Evolutionary conservation across 106 monocot species (phyloP).

Genomic region (Posidonia australis): DNA sequence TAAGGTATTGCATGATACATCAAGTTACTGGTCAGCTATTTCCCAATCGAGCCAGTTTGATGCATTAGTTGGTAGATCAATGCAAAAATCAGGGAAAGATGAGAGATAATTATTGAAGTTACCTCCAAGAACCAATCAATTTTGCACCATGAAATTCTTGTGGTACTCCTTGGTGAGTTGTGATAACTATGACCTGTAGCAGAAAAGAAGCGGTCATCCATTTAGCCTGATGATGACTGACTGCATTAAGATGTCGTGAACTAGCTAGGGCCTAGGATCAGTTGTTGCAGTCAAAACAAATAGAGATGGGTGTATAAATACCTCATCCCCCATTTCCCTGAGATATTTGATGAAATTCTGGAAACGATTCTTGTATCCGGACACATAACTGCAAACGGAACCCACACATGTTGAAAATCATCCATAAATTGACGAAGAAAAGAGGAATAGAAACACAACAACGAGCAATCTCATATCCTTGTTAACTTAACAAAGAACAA

Average conservation of each 20-base stretch:
- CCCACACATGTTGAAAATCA: not conserved
- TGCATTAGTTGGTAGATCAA: no score
- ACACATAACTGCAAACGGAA: conserved; percentile 63
- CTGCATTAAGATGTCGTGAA: not conserved
- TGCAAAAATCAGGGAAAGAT: not conserved
- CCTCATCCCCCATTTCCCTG: conserved; percentile 95
- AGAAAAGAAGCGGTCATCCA: no score
- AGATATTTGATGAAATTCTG: conserved; percentile 94
- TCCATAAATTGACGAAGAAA: not conserved
- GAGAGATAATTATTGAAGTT: not conserved
- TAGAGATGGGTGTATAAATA: conserved; percentile 1
- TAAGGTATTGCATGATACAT: no score
- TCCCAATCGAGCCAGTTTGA: no score
- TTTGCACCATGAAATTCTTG: conserved; percentile 92
- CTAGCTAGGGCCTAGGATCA: not conserved
- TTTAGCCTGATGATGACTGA: no score
- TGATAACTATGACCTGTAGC: conserved; percentile 76
- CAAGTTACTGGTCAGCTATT: no score
- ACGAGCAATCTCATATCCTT: no score
- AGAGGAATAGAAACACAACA: no score
- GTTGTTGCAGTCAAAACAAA: not conserved
- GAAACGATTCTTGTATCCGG: conserved; percentile 95
- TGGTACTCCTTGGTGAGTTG: conserved; percentile 85
- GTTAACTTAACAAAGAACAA: no score
- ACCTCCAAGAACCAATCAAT: conserved; percentile 94